Evolutionary conservation across 2,329 filamentous ascomycete species (phyloP), one percentile per base, ranked within the genome.

Genomic region (Sclerotinia subarctica): DNA sequence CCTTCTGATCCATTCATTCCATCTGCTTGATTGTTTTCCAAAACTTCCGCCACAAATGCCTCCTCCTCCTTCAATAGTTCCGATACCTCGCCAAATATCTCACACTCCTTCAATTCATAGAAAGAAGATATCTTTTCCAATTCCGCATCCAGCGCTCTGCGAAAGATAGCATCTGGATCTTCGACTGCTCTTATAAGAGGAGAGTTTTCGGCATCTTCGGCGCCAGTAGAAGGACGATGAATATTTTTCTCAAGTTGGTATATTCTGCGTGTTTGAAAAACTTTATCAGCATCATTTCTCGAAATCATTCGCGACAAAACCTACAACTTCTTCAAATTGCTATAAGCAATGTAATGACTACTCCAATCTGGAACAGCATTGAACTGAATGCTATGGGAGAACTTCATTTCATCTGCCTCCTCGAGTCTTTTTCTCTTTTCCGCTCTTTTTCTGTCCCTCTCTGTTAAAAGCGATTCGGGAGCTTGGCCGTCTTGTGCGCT

Each of bases 351-450:
- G 80, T 99, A 99, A 80, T 98, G 89, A 76, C 90, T 94, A 83
- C 93, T 97, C 95, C 95, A 99, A 81, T 99, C 95, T n/a, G 95
- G 95, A 75, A 99, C 95, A 72, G 95, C 94, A 83, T 99, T 99
- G 82, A 99, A 99, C 84, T 99, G 95, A 75, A 99, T 90, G 81
- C 94, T 98, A 80, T 99, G 95, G 24, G 94, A 98, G 85, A 99
- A 99, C 89, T 98, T 98, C 95, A 99, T 99, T 78, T 93, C 92
- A 88, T 91, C 89, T 73, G 84, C 86, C 74, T 89, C 83, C 74
- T 91, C 86, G 75, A 94, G 88, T 84, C 86, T 86, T 77, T 83
- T 82, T 78, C 87, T 85, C 83, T 93, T 93, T 78, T 85, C 82
- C 73, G 80, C 80, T 76, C 84, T 81, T 79, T 86, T 88, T 24